These are phyloP conservation scores for Scedosporium aurantiacum DNA, from an alignment of 2,329 filamentous ascomycete species.

Conservation along the genomic window DNA sequence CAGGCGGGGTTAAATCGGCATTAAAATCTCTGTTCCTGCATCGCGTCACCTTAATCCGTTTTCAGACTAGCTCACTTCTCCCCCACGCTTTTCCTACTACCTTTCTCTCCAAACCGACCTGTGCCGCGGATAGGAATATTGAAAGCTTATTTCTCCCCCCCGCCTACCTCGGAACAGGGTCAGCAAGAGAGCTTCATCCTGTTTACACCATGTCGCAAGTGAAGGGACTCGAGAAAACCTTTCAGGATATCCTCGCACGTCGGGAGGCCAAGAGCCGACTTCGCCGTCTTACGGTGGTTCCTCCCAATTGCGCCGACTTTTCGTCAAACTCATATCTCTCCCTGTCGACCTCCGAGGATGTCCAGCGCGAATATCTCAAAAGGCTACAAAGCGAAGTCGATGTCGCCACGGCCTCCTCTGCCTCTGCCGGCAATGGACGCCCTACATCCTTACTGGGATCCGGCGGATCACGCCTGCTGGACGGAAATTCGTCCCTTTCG, in stretches of 20 bases:
- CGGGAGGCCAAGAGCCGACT: conserved; percentile 22
- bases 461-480: conserved; percentile 40
- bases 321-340: conserved; percentile 74
- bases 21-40: not conserved
- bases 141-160: not conserved
- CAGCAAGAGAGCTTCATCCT: not conserved
- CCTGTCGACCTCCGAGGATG: conserved; percentile 39
- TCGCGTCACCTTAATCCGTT: not conserved
- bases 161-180: not conserved
- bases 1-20: not conserved
- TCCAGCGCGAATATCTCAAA: conserved; percentile 54
- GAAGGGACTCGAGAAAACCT: not conserved
- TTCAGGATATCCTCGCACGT: conserved; percentile 8
- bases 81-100: not conserved
- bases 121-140: not conserved
- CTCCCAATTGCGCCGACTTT: conserved; percentile 46
- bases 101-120: not conserved
- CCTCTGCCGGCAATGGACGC: not conserved
- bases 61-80: not conserved
- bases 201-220: not conserved
- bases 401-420: not conserved
- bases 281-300: conserved; percentile 40
- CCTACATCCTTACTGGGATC: conserved; percentile 28
- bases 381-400: conserved; percentile 14
- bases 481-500: conserved; percentile 35